Conservation (phyloP, 768 basidiomycete species). For the Lentinus brumalis region DNA sequence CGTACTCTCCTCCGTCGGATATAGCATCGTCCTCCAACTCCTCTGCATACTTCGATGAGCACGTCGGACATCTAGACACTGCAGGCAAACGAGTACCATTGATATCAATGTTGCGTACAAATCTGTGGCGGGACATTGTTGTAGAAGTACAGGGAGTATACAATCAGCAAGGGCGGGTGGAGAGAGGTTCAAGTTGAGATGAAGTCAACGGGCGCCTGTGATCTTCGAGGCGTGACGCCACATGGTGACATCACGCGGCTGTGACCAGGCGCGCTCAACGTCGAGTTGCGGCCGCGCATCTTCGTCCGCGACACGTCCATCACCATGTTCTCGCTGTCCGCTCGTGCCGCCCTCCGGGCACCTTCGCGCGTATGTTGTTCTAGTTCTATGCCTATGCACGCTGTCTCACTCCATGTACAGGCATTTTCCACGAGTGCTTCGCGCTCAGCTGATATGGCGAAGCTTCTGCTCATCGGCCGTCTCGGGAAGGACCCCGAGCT, state of each 20-base stretch:
- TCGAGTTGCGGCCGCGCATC: neutral
- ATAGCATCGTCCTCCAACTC: constrained; percentile 84
- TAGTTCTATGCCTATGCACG: neutral
- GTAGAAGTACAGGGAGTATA: constrained; percentile 14
- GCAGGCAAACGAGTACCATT: constrained; percentile 46
- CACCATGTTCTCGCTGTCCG: constrained; percentile 55
- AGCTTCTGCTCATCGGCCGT: constrained; percentile 76
- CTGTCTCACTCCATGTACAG: constrained; percentile 37
- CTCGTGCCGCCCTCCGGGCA: constrained; percentile 44
- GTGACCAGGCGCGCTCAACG: neutral
- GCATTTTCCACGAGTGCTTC: constrained; percentile 63
- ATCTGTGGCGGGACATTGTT: constrained; percentile 89
- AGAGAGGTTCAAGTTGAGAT: constrained; percentile 1
- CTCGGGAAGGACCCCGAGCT: constrained; percentile 72
- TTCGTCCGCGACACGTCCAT: neutral
- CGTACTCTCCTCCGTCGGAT: constrained; percentile 70
- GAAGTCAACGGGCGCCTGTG: constrained; percentile 9
- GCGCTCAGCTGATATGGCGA: constrained; percentile 65
- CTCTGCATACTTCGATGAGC: constrained; percentile 45
- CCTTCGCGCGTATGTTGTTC: constrained; percentile 49
- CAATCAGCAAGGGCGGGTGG: constrained; percentile 14
- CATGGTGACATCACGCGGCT: constrained; percentile 5
- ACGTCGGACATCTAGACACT: neutral
- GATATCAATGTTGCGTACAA: constrained; percentile 84
- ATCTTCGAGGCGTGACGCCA: neutral